Conservation (phyloP, 179 eudicot genomes). For the Carnegiea gigantea region DNA sequence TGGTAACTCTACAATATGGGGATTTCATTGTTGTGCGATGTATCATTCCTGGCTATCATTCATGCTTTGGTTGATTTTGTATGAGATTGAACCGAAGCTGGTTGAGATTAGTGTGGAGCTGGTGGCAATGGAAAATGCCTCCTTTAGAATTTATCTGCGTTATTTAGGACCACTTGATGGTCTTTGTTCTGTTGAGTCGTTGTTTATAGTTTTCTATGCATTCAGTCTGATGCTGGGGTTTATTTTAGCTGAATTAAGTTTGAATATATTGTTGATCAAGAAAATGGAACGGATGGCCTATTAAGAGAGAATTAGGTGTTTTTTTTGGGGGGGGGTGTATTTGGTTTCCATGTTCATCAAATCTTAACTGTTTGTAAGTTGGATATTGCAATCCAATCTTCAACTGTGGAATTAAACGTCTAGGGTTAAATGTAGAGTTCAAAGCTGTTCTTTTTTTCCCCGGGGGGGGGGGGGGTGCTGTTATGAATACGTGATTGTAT, state of each 20-base stretch:
- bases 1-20: not conserved
- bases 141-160: not conserved
- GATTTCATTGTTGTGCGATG: too few relatives aligned
- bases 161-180: not conserved
- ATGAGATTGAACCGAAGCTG: not conserved
- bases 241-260: too few relatives aligned
- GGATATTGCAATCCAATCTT: not conserved
- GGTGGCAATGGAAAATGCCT: not conserved
- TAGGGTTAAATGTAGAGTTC: too few relatives aligned
- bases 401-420: not conserved
- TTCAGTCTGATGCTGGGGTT: too few relatives aligned
- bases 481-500: too few relatives aligned
- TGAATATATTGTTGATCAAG: not conserved
- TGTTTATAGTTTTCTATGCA: not conserved
- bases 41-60: not conserved
- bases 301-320: too few relatives aligned
- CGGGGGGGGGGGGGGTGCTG: too few relatives aligned
- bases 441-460: too few relatives aligned
- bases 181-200: not conserved
- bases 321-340: too few relatives aligned
- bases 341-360: not conserved
- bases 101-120: not conserved
- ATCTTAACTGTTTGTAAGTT: not conserved
- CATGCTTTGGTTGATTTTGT: not conserved
- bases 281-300: not conserved